Evolutionary conservation across 139 green algal genomes (phyloP), one percentile per base, ranked within the genome.

Genomic region (Picochlorum sp.): DNA sequence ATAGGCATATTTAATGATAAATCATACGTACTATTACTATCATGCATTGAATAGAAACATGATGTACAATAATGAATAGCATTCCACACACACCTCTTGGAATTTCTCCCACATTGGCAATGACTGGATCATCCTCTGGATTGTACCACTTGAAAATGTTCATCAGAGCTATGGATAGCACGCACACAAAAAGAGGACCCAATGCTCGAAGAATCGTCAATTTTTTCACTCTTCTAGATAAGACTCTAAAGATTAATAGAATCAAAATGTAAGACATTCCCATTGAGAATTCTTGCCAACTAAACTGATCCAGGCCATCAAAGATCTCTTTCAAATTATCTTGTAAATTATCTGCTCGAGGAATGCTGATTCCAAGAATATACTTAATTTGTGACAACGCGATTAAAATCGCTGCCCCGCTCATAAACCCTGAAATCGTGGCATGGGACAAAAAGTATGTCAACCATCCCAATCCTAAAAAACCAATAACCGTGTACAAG

Each of bases 391-490:
- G 65, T 6, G 47, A 63, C 10, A 68, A 37, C 12, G 31, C 65
- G 22, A 73, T 95, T 57, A 83, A 87, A 57, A 96, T 82, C n/a
- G 88, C 81, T 2, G 88, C 86, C 8, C 84, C 88, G 2, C 67
- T 77, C 39, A 85, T 94, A 84, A 96, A 96, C 37, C 88, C 88
- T 25, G 64, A 76, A 40, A 91, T 87, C 30, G 91, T 80, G 0
- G 79, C 55, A 64, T 96, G 86, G 3, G 59, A 81, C 22, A 96
- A 67, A 61, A 96, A 95, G 57, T 90, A 82, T 41, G 82, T 85
- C 12, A 96, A 25, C 66, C 82, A 95, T 26, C 65, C 88, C 39
- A 96, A 74, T 50, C 78, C 70, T 29, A 90, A 45, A 1, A 95
- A 16, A 29, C 87, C 87, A 3, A 92, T 55, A 13, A 29, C 55